Conservation (phyloP, 164 flowering plant genomes). For the Stephania japonica region DNA sequence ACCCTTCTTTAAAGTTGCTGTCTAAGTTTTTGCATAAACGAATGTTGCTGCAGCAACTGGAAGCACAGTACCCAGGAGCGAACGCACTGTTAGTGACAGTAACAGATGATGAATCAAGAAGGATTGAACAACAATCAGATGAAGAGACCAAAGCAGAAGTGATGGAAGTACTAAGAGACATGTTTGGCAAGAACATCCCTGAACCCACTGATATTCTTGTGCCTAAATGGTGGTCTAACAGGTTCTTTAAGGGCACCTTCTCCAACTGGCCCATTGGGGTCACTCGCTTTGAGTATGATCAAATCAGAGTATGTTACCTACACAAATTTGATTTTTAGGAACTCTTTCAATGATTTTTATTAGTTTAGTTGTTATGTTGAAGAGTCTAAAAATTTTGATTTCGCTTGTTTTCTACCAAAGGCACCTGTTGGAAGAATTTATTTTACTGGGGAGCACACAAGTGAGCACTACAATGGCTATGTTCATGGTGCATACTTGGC, state of each 20-base stretch:
- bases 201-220: conserved; percentile 36
- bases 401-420: conserved; percentile 4
- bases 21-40: no score
- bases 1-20: no score
- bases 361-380: no score
- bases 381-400: no score
- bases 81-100: conserved; percentile 36
- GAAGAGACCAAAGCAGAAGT: conserved; percentile 30
- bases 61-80: conserved; percentile 34
- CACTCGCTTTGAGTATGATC: conserved; percentile 21
- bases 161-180: conserved; percentile 37
- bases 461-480: conserved; percentile 26
- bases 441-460: conserved; percentile 47
- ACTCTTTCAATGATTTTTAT: not conserved
- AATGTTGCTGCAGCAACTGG: conserved; percentile 31
- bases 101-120: conserved; percentile 37
- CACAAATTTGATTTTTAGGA: not conserved
- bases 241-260: conserved; percentile 36
- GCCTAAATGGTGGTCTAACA: conserved; percentile 40
- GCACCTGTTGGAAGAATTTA: conserved; percentile 43
- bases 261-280: conserved; percentile 42
- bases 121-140: conserved; percentile 42
- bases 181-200: conserved; percentile 45
- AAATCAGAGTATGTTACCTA: conserved; percentile 25
- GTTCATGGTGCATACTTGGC: conserved; percentile 31